Base-by-base conservation (phyloP, 2,329 filamentous ascomycete genomes). In the Clarireedia paspali region DNA sequence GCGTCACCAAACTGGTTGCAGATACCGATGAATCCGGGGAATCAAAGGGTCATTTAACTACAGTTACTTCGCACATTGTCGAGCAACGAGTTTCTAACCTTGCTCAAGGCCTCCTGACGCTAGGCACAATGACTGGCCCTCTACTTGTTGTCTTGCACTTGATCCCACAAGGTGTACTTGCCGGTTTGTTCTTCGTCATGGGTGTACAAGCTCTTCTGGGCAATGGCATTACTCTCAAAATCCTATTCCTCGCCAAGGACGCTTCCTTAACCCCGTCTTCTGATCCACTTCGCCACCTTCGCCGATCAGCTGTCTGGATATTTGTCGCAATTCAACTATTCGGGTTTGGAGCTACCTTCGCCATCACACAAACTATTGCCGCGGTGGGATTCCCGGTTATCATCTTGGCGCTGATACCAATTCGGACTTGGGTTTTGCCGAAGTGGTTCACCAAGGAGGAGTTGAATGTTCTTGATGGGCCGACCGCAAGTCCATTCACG, bases 161-260 rank as follows among this genome's bases (percentile, higher is more conserved):
- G 9, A 88, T 92, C 62, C 89, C 88, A 0, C 87, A 91, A 66
- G 87, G 84, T 58, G 87, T 91, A 1, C 79, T 92, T 55, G 88
- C 88, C 0, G 88, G 88, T 0, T 77, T 92, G 26, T 92, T 92
- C 76, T 91, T 91, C 72, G 81, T 90, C 68, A 91, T 92, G 88
- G 88, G 88, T 44, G 77, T 89, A 58, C 86, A 91, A 72, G 88
- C 88, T 3, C 80, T 92, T 34, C 79, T 84, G 66, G 84, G 74
- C 24, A 92, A 92, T 67, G 88, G 88, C 23, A 89, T 92, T 67
- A 91, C 87, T 0, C 73, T 78, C 59, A 91, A 91, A 70, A 68
- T 91, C 7, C 68, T 89, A 23, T 91, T 88, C 69, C 76, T 92
- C 1, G 71, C 76, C 1, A 79, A 82, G 60, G 88, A 92, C 70